These are phyloP conservation scores for Geotrichum ghanense DNA, from an alignment of 805 yeast genomes.

Conservation along the genomic window DNA sequence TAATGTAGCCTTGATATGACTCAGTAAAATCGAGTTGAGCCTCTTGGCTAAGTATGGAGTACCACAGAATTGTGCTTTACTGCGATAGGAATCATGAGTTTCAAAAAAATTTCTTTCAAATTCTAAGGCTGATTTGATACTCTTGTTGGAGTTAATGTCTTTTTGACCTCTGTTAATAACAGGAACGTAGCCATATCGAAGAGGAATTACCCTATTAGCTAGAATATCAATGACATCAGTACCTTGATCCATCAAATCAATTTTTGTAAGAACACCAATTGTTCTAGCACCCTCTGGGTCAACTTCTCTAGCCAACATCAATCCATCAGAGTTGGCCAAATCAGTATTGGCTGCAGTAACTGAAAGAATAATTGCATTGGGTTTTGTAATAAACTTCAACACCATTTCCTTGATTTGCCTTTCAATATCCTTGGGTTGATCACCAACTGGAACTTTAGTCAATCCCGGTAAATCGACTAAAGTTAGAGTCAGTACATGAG, in stretches of 20 bases:
- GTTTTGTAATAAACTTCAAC: constrained; percentile 85
- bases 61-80: constrained; percentile 92
- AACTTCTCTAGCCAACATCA: constrained; percentile 92
- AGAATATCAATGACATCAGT: constrained; percentile 93
- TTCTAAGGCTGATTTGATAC: constrained; percentile 75
- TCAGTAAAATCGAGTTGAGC: constrained; percentile 76
- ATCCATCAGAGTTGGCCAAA: constrained; percentile 92
- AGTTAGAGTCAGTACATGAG: constrained; percentile 88
- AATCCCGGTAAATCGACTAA: constrained; percentile 95
- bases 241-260: constrained; percentile 96
- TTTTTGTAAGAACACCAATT: constrained; percentile 91
- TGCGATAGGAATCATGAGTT: constrained; percentile 75
- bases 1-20: constrained; percentile 76
- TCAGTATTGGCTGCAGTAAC: constrained; percentile 97
- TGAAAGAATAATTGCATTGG: constrained; percentile 89
- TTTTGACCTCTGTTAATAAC: constrained; percentile 96
- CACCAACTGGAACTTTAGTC: constrained; percentile 98
- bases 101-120: constrained; percentile 80
- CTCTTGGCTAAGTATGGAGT: constrained; percentile 93
- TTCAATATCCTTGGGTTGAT: constrained; percentile 96
- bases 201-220: constrained; percentile 91
- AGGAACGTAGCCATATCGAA: constrained; percentile 92
- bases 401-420: constrained; percentile 86
- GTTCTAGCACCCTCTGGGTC: constrained; percentile 95
- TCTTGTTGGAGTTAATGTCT: constrained; percentile 79